Base-by-base conservation (phyloP, 2,329 filamentous ascomycete species). In the Neonectria punicea region DNA sequence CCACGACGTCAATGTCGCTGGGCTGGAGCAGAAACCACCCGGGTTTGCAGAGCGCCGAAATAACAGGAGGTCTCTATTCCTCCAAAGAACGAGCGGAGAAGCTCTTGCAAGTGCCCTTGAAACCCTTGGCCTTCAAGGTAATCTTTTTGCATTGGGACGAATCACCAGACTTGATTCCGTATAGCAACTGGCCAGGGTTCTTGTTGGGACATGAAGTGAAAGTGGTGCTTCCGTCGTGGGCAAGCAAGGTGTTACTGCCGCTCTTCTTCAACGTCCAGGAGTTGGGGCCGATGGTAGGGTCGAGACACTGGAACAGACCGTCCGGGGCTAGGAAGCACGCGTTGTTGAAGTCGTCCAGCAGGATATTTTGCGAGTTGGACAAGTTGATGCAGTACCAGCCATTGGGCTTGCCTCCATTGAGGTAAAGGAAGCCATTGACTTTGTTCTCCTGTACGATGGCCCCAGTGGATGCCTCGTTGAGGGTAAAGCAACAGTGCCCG, bases 331-430 rank as follows among this genome's bases (percentile, higher is more conserved):
- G 63, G 61, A 78, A 77, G 67, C 78, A 80, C n/a, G 78, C 75
- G 56, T 76, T 78, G 67, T 73, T 70, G 62, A 61, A 64, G 36
- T 60, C 61, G 41, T 79, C 77, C 16, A 67, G 69, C 10, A 79
- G 71, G 4, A 77, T 58, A 2, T 73, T 68, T n/a, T 69, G 70
- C 0, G 65, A 9, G 44, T 73, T 58, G 22, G 71, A 61, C 13
- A 74, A 61, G 30, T 78, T 56, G 22, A 78, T 72, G 64, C 78
- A 79, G 63, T 76, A 79, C 71, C 75, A 76, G 22, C 76, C 76
- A 0, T 70, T 57, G 1, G 71, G 63, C 6, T 71, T 62, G 49
- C 53, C 66, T 2, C 69, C 70, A 16, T 72, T 67, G 28, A 79
- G 63, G 53, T 75, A 74, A 22, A 78, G 59, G 46, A 69, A 68